Evolutionary conservation across 495 filamentous ascomycete genomes (phyloP), one percentile per base, ranked within the genome.

Genomic region (Cudoniella acicularis): DNA sequence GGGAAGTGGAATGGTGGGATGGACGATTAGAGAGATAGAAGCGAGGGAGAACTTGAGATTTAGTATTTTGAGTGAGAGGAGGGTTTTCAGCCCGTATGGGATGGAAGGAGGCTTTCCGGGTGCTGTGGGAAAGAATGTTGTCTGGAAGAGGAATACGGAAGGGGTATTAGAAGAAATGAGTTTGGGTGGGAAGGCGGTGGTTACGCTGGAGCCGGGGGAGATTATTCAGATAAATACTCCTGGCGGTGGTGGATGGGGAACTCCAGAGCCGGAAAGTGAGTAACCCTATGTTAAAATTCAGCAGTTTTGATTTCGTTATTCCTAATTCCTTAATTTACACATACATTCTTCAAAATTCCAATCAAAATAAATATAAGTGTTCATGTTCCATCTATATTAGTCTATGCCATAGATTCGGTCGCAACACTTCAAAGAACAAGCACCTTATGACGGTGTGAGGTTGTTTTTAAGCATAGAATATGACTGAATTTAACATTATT

Each of bases 131-230:
- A 8, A 27, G 23, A 66, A 66, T 54, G 13, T 59, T 2, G 45
- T 48, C 47, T 56, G 59, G 24, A 36, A 57, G 49, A 57, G 52
- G 4, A 74, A 79, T 1, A 70, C 75, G 20, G 77, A 73, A 43
- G 70, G 70, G 27, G 74, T 76, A 58, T 75, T 77, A 51, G 66
- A 79, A 40, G 70, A 70, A 36, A 79, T 89, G 48, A 86, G 83
- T 60, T 70, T 89, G 46, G 86, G 86, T 0, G 86, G 81, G 17
- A 88, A 87, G 73, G 86, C 87, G 62, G 86, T 84, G 4, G 82
- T 85, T 10, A 72, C 69, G 13, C 82, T 88, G 71, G 67, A 77
- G 59, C 74, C 72, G 0, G 85, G 86, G 30, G 86, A 89, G 64
- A 75, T 84, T 8, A 80, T 89, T 54, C 76, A 88, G 41, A 78